Evolutionary conservation across 495 filamentous ascomycete genomes (phyloP), one percentile per base, ranked within the genome.

Genomic region (Podospora appendiculata): DNA sequence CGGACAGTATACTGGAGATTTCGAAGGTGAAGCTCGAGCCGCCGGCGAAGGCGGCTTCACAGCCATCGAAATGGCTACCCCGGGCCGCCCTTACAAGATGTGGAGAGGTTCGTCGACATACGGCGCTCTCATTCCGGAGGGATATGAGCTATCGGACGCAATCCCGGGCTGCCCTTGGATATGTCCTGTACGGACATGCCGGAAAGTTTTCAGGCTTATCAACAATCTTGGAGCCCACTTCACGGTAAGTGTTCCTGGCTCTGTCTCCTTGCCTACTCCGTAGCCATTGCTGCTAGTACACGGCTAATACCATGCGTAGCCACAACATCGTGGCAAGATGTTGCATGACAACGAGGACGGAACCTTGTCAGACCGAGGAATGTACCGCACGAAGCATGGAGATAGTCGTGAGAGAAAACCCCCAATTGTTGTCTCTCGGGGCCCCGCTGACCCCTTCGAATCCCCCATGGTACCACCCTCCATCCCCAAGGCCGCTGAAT

Each of bases 281-380:
- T 25, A 25, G 25, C 25, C 25, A 25, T 25, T 25, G 25, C 25
- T 25, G 25, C 25, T 25, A 25, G 5, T 5, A 25, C 25, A 25
- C 25, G 8, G 25, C 36, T 40, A 34, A 44, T 51, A 40, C 40
- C 34, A 6, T 25, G 25, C 25, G n/a, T 32, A 62, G 63, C 13
- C n/a, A 4, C 10, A 16, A 4, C 70, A 73, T 43, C 55, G 51
- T n/a, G 51, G 51, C 2, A 14, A 17, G 6, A 8, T 58, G 12
- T 47, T 70, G 3, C 66, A 71, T 38, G 69, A 73, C 41, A 68
- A 71, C 33, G 38, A 54, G 38, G 67, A 70, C n/a, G 69, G 70
- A 0, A 73, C 67, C 0, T 44, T 72, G 25, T 25, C 25, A 25
- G 25, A 25, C 25, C 25, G 25, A 25, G 25, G 25, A 25, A 25